phyloP scores from a whole-genome alignment of 805 yeast species.

The Wickerhamomyces sydowiorum region DNA sequence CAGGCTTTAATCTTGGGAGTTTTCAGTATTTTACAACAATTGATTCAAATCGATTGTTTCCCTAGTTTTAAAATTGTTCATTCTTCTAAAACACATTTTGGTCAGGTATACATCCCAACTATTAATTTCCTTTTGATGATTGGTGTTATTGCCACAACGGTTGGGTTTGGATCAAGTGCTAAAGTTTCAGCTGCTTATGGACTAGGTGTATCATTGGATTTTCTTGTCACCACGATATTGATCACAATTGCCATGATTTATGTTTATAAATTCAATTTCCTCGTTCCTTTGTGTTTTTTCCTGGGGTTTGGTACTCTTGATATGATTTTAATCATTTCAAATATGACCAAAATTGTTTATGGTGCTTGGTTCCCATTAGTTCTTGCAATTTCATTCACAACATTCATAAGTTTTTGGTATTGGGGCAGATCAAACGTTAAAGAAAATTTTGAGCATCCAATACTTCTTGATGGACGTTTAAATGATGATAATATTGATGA shows the following conservation, averaged over 20 bases:
- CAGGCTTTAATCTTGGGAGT: background rate
- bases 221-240: background rate
- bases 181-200: background rate
- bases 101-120: background rate
- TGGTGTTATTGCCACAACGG: background rate
- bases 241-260: background rate
- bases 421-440: background rate
- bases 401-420: background rate
- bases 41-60: background rate
- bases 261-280: background rate
- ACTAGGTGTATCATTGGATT: background rate
- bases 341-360: background rate
- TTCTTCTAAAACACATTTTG: background rate
- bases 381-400: background rate
- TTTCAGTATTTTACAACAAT: background rate
- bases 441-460: background rate
- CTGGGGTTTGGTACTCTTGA: background rate
- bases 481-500: background rate
- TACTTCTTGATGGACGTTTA: background rate
- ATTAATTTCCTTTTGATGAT: background rate
- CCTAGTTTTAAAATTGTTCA: background rate
- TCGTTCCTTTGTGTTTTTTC: background rate
- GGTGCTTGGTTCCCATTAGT: background rate
- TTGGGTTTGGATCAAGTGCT: background rate
- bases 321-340: background rate